phyloP scores from a whole-genome alignment of 495 filamentous ascomycete species.

The Hyphodiscus hymeniophilus region DNA sequence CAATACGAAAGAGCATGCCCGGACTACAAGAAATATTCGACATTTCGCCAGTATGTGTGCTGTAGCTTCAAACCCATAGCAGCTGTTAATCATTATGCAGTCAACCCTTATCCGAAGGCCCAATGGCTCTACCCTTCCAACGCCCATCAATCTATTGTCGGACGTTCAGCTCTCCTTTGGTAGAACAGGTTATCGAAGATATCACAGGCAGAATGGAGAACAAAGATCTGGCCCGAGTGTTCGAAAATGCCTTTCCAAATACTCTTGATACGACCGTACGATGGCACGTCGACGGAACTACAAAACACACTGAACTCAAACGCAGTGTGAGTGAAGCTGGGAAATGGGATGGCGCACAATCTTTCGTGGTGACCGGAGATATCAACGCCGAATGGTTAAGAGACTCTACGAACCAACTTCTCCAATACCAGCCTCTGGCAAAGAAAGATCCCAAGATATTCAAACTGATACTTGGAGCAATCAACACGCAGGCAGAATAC shows the following conservation, averaged over 20 bases:
- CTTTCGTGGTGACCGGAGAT: slow-evolving; percentile 97
- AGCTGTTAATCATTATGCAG: slow-evolving; percentile 30
- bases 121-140: slow-evolving; percentile 80
- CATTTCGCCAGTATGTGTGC: slow-evolving; percentile 33
- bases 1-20: slow-evolving; percentile 31
- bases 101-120: slow-evolving; percentile 70
- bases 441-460: slow-evolving; percentile 67
- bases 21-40: slow-evolving; percentile 39
- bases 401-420: slow-evolving; percentile 92
- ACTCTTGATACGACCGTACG: slow-evolving; percentile 33
- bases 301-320: slow-evolving; percentile 31
- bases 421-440: slow-evolving; percentile 79
- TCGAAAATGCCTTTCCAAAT: slow-evolving; percentile 88
- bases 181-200: slow-evolving; percentile 82
- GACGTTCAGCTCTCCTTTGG: slow-evolving; percentile 75
- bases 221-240: slow-evolving; percentile 83
- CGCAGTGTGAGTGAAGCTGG: slow-evolving; percentile 35
- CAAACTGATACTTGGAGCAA: slow-evolving; percentile 81
- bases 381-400: slow-evolving; percentile 98
- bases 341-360: slow-evolving; percentile 76
- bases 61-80: not conserved
- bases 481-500: slow-evolving; percentile 93
- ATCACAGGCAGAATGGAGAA: slow-evolving; percentile 73
- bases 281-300: slow-evolving; percentile 55
- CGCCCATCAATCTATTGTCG: slow-evolving; percentile 73